phyloP scores from a whole-genome alignment of 441 rosid species.

The Theobroma grandiflorum region DNA sequence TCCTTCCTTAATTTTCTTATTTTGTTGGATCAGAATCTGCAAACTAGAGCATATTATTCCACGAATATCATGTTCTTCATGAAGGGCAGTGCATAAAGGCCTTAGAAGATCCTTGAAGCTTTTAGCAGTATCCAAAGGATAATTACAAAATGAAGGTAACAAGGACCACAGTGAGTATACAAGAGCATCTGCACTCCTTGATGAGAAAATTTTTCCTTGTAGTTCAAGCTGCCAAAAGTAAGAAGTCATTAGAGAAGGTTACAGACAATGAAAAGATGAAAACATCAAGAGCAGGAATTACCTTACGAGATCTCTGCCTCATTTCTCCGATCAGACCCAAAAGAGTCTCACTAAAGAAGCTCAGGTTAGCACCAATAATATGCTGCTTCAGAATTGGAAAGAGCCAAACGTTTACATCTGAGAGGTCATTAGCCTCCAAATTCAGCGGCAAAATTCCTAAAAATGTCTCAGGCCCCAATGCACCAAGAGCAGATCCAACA shows the following conservation, averaged over 20 bases:
- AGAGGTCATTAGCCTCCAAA: constrained; percentile 77
- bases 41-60: constrained; percentile 82
- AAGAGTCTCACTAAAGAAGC: constrained; percentile 72
- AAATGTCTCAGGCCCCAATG: constrained; percentile 95
- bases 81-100: constrained; percentile 60
- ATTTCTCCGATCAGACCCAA: constrained; percentile 58
- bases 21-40: constrained; percentile 79
- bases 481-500: constrained; percentile 93
- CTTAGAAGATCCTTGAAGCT: constrained; percentile 67
- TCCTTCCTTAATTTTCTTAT: constrained; percentile 59
- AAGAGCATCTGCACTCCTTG: constrained; percentile 74
- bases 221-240: constrained; percentile 68
- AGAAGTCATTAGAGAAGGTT: constrained; percentile 33
- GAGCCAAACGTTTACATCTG: constrained; percentile 92
- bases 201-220: constrained; percentile 69
- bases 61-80: constrained; percentile 64
- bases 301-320: constrained; percentile 74
- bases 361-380: constrained; percentile 80
- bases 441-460: constrained; percentile 72
- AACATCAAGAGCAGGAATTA: constrained; percentile 27
- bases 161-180: constrained; percentile 87
- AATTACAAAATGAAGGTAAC: constrained; percentile 92
- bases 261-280: constrained; percentile 12
- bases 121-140: constrained; percentile 80
- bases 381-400: constrained; percentile 95